phyloP scores from a whole-genome alignment of 495 filamentous ascomycete species.

The Chaetomidium leptoderma region DNA sequence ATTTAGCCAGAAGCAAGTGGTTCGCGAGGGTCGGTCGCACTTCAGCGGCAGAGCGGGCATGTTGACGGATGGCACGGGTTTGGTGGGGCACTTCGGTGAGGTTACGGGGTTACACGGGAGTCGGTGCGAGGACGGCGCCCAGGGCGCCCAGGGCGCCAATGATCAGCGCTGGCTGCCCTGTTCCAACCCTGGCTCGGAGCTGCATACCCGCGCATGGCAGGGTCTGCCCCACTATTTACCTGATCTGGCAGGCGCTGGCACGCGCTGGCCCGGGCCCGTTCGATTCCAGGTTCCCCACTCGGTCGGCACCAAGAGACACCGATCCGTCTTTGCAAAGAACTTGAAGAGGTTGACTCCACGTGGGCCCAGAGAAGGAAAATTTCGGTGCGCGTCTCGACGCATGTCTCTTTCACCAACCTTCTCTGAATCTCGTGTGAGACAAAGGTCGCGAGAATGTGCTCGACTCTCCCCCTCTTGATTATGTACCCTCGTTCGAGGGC shows the following conservation, averaged over 20 bases:
- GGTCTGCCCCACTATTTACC: slow-evolving; percentile 3
- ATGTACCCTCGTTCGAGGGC: too few relatives aligned
- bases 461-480: too few relatives aligned
- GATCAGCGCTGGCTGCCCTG: background rate
- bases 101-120: too few relatives aligned
- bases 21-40: background rate
- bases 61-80: slow-evolving; percentile 19
- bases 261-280: too few relatives aligned
- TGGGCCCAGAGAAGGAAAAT: too few relatives aligned
- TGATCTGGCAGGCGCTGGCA: slow-evolving; percentile 10
- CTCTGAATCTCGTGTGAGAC: too few relatives aligned
- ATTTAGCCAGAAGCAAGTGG: slow-evolving; percentile 1
- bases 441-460: too few relatives aligned
- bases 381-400: too few relatives aligned
- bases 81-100: slow-evolving; percentile 5
- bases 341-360: background rate
- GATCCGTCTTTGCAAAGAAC: slow-evolving; percentile 1
- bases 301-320: slow-evolving; percentile 16
- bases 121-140: background rate
- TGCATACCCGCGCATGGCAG: slow-evolving; percentile 4
- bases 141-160: background rate
- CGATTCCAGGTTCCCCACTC: too few relatives aligned
- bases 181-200: background rate
- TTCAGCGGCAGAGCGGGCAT: background rate
- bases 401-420: too few relatives aligned